phyloP scores from a whole-genome alignment of 352 stramenopile species.

The Blastocystis sp. region DNA sequence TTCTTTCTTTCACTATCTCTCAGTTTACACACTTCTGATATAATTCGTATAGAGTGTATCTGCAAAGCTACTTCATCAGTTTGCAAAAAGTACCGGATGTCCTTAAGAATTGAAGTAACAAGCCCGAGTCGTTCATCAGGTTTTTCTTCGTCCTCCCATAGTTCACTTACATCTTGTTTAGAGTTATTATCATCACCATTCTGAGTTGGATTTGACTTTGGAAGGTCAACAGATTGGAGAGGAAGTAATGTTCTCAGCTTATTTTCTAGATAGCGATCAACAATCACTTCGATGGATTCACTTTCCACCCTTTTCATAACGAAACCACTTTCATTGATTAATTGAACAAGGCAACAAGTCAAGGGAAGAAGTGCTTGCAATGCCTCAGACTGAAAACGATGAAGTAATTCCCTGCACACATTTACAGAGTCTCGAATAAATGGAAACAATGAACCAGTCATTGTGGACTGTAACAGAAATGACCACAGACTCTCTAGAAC shows the following conservation, averaged over 20 bases:
- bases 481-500: neutral
- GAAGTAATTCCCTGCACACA: neutral
- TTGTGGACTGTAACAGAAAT: neutral
- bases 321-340: neutral
- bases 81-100: neutral
- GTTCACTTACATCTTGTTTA: neutral
- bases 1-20: neutral
- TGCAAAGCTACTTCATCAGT: neutral
- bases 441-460: neutral
- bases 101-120: neutral
- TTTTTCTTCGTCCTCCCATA: neutral
- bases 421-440: neutral
- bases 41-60: neutral
- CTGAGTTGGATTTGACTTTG: neutral
- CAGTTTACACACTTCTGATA: neutral
- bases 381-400: neutral
- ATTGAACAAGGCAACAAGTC: neutral
- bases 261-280: neutral
- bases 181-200: neutral
- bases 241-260: neutral
- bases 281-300: neutral
- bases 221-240: neutral
- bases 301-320: neutral
- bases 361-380: neutral
- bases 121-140: neutral